Evolutionary conservation across 2,329 filamentous ascomycete species (phyloP).

Genomic region (Phialophora expanda): DNA sequence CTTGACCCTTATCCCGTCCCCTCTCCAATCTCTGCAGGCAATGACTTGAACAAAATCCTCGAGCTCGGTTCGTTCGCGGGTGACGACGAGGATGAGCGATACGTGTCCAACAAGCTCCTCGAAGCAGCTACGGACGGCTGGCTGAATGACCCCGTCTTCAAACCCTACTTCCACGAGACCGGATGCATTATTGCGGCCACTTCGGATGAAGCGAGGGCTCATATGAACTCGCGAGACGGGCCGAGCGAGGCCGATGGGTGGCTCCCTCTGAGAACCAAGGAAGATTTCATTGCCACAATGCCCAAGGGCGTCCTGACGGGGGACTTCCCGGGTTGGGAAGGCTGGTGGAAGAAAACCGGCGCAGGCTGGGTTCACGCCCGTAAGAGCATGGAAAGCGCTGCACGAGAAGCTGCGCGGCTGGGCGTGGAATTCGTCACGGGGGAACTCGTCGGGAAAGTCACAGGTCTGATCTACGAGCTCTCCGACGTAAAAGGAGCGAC

Average conservation of each 20-base stretch:
- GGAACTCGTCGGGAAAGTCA: constrained; percentile 46
- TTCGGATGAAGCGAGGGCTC: constrained; percentile 47
- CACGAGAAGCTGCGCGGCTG: constrained; percentile 52
- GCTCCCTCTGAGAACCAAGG: constrained; percentile 48
- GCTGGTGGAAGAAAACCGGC: constrained; percentile 49
- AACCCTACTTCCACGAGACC: constrained; percentile 53
- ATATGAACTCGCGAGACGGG: constrained; percentile 47
- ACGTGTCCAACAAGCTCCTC: constrained; percentile 14
- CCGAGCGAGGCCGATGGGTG: constrained; percentile 44
- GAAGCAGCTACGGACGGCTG: constrained; percentile 40
- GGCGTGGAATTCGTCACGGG: constrained; percentile 57
- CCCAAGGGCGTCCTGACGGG: constrained; percentile 56
- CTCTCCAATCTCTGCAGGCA: constrained; percentile 54
- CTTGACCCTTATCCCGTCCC: constrained; percentile 57
- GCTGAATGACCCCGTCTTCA: constrained; percentile 53
- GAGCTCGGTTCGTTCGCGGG: constrained; percentile 30
- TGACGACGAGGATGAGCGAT: constrained; percentile 16
- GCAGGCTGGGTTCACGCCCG: constrained; percentile 62
- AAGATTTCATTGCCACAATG: constrained; percentile 59
- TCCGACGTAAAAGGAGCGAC: constrained; percentile 49
- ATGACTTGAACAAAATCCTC: constrained; percentile 57
- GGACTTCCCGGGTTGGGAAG: constrained; percentile 52
- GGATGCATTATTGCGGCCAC: constrained; percentile 53
- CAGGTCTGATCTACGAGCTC: constrained; percentile 45
- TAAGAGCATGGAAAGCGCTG: constrained; percentile 55